Evolutionary conservation across 805 yeast species (phyloP), one percentile per base, ranked within the genome.

Genomic region (Yamadazyma philogaea): DNA sequence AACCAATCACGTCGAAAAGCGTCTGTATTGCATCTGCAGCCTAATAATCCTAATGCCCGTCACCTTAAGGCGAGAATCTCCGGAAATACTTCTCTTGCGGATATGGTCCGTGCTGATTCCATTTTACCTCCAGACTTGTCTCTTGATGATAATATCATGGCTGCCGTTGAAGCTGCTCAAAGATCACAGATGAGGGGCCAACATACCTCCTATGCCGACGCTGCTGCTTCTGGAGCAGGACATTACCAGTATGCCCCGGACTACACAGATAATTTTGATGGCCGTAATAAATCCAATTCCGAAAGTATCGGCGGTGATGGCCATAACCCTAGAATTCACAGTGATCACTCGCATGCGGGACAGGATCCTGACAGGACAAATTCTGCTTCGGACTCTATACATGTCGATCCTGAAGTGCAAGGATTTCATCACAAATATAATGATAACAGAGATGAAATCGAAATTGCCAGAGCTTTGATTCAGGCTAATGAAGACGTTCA

Each of bases 391-490:
- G 10, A 24, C 28, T 7, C 37, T 6, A 42, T 75, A 4, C 79
- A 81, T 0, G 82, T 78, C 6, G 84, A 80, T 54, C 82, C 84
- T 1, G 80, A 75, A 42, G 82, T 78, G 4, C 60, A 71, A 32
- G 78, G 71, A 0, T 77, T 72, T 48, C 75, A 66, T 36, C 60
- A 61, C 12, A 49, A 46, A 15, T 48, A 45, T 31, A 68, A 51
- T 59, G 69, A 52, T 59, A 61, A 53, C 7, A 64, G 69, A 6
- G 79, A 74, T 37, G 84, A 79, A 49, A 77, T 80, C 30, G 84
- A 79, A 36, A 81, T 81, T 50, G 86, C 87, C 1, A 64, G 83
- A 33, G 87, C 84, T 0, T 62, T 81, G 51, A 79, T 81, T 37
- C 83, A 79, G 46, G 82, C 84, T 0, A 78, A 73, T 48, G 78